These are phyloP conservation scores for Endocarpon pusillum DNA, from an alignment of 495 filamentous ascomycete species.

Conservation along the genomic window DNA sequence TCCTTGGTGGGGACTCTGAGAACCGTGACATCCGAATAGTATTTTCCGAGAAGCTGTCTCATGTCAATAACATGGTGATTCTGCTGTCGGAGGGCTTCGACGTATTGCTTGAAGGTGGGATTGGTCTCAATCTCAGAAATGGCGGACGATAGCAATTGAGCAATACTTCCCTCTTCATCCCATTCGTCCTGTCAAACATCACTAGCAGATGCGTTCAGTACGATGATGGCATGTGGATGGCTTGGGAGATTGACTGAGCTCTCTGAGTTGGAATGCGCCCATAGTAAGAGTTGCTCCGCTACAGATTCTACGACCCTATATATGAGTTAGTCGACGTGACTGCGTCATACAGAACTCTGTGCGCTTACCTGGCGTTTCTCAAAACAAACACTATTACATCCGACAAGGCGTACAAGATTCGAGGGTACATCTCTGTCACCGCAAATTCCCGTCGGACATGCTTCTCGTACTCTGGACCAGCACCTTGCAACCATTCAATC, in stretches of 20 bases:
- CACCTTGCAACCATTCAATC: too few species aligned
- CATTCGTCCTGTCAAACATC: not conserved
- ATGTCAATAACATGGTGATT: too few species aligned
- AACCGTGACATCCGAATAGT: conserved; percentile 14
- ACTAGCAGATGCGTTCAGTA: not conserved
- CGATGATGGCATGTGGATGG: not conserved
- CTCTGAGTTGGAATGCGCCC: not conserved
- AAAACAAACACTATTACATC: conserved; percentile 37
- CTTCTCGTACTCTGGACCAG: conserved; percentile 4
- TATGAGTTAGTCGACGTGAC: not conserved
- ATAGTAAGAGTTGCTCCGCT: not conserved
- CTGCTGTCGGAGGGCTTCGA: too few species aligned
- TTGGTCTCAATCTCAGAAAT: not conserved
- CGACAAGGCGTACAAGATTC: conserved; percentile 31
- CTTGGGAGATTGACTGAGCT: not conserved
- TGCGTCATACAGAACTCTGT: not conserved
- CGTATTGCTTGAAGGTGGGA: not conserved
- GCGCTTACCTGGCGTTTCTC: conserved; percentile 22
- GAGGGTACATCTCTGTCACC: conserved; percentile 16
- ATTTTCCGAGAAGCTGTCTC: conserved; percentile 17
- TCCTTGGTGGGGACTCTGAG: conserved; percentile 12
- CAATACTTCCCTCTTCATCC: not conserved
- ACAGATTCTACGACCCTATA: not conserved
- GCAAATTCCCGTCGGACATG: conserved; percentile 9
- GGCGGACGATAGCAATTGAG: not conserved